Evolutionary conservation across 495 filamentous ascomycete genomes (phyloP).

Genomic region (Penicillium dipodomyicola): DNA sequence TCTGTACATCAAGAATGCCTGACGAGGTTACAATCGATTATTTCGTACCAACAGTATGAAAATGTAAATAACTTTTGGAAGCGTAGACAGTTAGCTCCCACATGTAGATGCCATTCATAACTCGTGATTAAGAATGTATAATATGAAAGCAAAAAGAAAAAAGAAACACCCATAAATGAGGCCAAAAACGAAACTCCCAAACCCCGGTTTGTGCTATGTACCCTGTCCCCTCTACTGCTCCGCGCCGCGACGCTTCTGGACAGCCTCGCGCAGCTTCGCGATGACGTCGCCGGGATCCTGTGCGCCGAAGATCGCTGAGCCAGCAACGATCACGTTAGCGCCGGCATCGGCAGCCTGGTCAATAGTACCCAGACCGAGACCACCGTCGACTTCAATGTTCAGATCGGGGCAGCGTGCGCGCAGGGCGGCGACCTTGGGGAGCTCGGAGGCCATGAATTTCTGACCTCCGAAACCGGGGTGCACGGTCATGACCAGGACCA

Average conservation of each 20-base stretch:
- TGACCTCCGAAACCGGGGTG: conserved; percentile 97
- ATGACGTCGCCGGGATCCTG: conserved; percentile 85
- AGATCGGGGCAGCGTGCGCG: conserved; percentile 81
- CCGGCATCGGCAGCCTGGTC: conserved; percentile 93
- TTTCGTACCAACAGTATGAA: conserved; percentile 1
- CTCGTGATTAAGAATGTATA: conserved; percentile 24
- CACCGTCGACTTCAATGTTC: conserved; percentile 97
- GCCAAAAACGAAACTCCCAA: conserved; percentile 21
- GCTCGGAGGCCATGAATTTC: conserved; percentile 93
- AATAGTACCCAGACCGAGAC: conserved; percentile 81
- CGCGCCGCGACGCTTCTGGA: conserved; percentile 55
- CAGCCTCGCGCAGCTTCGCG: conserved; percentile 68
- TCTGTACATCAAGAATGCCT: conserved; percentile 9
- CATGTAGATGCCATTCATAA: conserved; percentile 24
- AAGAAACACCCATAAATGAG: conserved; percentile 1
- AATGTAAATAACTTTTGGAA: conserved; percentile 7
- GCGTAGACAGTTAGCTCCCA: conserved; percentile 7
- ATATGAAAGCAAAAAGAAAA: background rate
- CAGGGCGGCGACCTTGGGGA: conserved; percentile 87
- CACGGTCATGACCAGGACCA: conserved; percentile 98
- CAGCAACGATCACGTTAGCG: conserved; percentile 96
- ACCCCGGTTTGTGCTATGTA: conserved; percentile 22
- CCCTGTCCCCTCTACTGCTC: background rate
- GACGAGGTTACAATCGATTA: background rate
- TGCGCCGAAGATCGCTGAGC: conserved; percentile 95